phyloP scores from a whole-genome alignment of 129 eudicot species.

The Saussurea involucrata region DNA sequence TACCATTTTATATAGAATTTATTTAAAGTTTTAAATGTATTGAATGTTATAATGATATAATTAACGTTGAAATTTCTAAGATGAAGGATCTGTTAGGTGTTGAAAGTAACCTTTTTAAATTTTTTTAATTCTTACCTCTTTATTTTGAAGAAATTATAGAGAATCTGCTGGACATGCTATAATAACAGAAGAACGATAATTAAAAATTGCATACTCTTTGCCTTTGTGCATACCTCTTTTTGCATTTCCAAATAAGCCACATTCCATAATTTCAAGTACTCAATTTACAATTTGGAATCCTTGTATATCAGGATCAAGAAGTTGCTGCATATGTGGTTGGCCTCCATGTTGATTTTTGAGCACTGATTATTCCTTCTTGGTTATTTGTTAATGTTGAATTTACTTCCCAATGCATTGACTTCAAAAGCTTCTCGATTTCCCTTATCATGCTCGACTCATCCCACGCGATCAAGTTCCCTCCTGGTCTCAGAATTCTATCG shows the following conservation, averaged over 20 bases:
- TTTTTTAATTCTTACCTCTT: too few relatives aligned
- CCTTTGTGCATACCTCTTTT: background rate
- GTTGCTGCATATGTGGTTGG: constrained; percentile 36
- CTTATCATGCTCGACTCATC: constrained; percentile 52
- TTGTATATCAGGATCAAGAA: constrained; percentile 21
- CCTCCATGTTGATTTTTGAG: constrained; percentile 65
- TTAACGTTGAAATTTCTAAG: too few relatives aligned
- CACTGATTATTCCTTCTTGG: constrained; percentile 64
- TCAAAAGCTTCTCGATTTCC: constrained; percentile 53
- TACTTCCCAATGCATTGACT: constrained; percentile 75
- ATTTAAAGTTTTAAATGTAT: too few relatives aligned
- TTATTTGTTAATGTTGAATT: constrained; percentile 44
- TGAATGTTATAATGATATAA: too few relatives aligned
- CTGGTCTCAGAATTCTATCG: constrained; percentile 73
- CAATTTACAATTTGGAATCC: background rate
- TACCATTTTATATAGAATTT: too few relatives aligned
- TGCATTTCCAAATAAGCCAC: background rate
- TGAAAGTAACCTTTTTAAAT: too few relatives aligned
- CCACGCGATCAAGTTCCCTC: constrained; percentile 65
- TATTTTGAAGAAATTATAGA: too few relatives aligned
- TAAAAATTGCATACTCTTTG: background rate
- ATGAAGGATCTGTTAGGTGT: too few relatives aligned
- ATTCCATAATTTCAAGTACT: background rate
- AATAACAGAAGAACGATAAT: background rate
- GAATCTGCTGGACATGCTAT: background rate